Conservation (phyloP, 352 stramenopile species). For the Blastocystis sp. region DNA sequence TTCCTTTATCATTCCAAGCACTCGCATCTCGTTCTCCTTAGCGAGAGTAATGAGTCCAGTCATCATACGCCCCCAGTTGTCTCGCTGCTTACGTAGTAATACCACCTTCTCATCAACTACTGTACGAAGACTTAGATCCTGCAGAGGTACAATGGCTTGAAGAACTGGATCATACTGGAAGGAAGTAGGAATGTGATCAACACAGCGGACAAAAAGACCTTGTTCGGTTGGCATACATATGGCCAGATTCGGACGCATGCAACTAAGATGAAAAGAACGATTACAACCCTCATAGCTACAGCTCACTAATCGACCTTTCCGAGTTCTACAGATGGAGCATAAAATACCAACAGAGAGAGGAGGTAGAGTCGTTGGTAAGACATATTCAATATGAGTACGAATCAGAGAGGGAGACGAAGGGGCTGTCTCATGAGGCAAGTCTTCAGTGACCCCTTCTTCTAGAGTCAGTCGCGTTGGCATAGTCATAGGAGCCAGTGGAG, state of each 20-base stretch:
- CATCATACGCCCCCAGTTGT: not conserved
- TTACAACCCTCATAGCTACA: not conserved
- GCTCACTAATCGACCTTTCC: not conserved
- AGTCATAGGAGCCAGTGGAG: not conserved
- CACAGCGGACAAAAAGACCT: conserved; percentile 4
- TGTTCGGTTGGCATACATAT: not conserved
- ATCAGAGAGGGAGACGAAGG: not conserved
- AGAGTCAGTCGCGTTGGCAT: not conserved
- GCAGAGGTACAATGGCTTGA: not conserved
- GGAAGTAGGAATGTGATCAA: not conserved
- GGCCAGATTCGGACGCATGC: not conserved
- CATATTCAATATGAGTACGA: conserved; percentile 33
- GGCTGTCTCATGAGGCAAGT: not conserved
- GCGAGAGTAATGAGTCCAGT: not conserved
- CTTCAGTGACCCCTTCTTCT: not conserved
- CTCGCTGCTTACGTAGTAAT: not conserved
- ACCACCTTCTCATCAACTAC: not conserved
- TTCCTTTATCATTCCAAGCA: not conserved
- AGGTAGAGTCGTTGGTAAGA: not conserved
- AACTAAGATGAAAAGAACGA: conserved; percentile 7
- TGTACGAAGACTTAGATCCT: not conserved
- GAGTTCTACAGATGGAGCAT: conserved; percentile 11
- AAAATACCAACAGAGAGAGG: not conserved
- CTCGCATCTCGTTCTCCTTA: not conserved
- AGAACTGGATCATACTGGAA: not conserved